phyloP scores from a whole-genome alignment of 139 green algal genomes.

The Closterium sp. region DNA sequence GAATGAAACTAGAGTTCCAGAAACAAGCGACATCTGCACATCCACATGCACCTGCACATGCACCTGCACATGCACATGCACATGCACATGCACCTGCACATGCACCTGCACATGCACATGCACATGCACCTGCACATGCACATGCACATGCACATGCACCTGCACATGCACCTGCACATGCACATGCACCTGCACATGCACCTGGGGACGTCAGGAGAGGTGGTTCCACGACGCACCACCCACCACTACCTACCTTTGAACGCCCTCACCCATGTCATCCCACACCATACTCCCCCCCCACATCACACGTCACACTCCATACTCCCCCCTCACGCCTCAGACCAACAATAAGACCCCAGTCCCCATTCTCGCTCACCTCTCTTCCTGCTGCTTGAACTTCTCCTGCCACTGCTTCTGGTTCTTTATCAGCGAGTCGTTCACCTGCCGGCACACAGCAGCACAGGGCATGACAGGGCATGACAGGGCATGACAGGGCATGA shows the following conservation, averaged over 20 bases:
- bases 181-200: no score
- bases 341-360: background rate
- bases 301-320: background rate
- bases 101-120: no score
- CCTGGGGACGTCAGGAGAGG: background rate
- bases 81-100: no score
- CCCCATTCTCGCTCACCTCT: constrained; percentile 21
- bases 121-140: no score
- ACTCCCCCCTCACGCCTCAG: background rate
- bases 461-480: background rate
- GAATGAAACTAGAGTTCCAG: no score
- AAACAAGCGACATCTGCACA: no score
- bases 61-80: no score
- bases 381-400: constrained; percentile 37
- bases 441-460: constrained; percentile 12
- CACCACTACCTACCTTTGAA: background rate
- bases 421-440: constrained; percentile 39
- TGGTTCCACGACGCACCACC: background rate
- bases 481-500: no score
- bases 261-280: background rate
- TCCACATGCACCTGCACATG: no score
- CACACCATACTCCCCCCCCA: background rate
- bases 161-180: no score
- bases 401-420: constrained; percentile 52
- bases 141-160: no score